Evolutionary conservation across 2,329 filamentous ascomycete species (phyloP).

Genomic region (Polychaeton citri): DNA sequence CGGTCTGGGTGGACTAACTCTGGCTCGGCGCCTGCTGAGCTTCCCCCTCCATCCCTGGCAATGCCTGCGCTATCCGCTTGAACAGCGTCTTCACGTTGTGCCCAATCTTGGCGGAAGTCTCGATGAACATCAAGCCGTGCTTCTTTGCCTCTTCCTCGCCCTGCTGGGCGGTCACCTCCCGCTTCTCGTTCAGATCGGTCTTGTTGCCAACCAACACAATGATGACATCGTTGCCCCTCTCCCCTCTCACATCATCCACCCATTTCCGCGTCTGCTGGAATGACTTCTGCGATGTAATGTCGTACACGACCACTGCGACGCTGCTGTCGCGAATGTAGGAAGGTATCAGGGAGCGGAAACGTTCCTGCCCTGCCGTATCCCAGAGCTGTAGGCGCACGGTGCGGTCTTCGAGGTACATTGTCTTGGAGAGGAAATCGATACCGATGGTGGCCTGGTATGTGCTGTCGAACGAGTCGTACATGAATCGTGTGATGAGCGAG

Average conservation of each 20-base stretch:
- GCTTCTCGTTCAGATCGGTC: constrained; percentile 96
- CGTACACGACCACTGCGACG: constrained; percentile 96
- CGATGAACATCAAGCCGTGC: constrained; percentile 97
- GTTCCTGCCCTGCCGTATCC: constrained; percentile 96
- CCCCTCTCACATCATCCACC: constrained; percentile 95
- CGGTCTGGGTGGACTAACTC: constrained; percentile 45
- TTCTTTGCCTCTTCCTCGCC: constrained; percentile 97
- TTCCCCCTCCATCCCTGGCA: constrained; percentile 94
- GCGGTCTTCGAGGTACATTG: constrained; percentile 98
- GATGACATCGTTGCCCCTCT: constrained; percentile 96
- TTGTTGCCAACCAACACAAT: constrained; percentile 98
- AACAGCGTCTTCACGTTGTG: constrained; percentile 98
- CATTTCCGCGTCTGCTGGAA: constrained; percentile 99
- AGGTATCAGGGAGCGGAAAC: constrained; percentile 91
- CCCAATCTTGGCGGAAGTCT: constrained; percentile 94
- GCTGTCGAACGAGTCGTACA: constrained; percentile 99
- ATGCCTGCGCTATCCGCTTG: constrained; percentile 91
- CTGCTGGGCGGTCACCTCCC: constrained; percentile 90
- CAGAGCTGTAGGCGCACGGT: constrained; percentile 95
- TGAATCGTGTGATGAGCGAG: constrained; percentile 95
- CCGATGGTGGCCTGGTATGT: constrained; percentile 99
- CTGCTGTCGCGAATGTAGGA: constrained; percentile 97
- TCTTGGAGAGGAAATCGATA: constrained; percentile 99
- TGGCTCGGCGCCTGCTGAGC: constrained; percentile 65
- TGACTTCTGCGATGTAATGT: constrained; percentile 75